These are phyloP conservation scores for Juglanconis oblonga DNA, from an alignment of 2,329 filamentous ascomycete species.

Conservation along the genomic window DNA sequence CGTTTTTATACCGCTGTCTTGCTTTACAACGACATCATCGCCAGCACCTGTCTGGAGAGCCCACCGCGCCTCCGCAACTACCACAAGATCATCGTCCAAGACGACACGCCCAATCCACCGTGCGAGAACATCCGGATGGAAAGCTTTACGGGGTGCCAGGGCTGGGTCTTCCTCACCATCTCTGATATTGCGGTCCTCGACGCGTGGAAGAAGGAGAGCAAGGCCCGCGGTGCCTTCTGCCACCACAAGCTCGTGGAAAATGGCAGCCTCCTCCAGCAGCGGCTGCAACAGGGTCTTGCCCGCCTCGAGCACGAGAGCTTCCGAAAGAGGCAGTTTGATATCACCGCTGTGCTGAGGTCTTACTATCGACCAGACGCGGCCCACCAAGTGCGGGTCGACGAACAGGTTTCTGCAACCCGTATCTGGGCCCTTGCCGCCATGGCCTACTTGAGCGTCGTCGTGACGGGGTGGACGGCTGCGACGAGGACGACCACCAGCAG, in stretches of 20 bases:
- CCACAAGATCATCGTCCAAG: slow-evolving; percentile 37
- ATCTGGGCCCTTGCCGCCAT: slow-evolving; percentile 28
- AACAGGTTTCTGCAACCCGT: slow-evolving; percentile 22
- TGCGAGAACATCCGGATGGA: slow-evolving; percentile 37
- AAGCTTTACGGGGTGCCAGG: slow-evolving; percentile 49
- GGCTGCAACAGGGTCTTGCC: slow-evolving; percentile 16
- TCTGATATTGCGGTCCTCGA: slow-evolving; percentile 50
- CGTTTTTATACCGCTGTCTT: slow-evolving; percentile 46
- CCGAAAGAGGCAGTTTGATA: slow-evolving; percentile 18
- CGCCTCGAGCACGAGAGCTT: slow-evolving; percentile 19
- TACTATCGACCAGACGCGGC: slow-evolving; percentile 11
- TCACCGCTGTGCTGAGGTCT: slow-evolving; percentile 13
- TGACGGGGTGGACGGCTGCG: slow-evolving; percentile 23
- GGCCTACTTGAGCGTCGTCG: slow-evolving; percentile 24
- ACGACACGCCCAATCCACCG: slow-evolving; percentile 29
- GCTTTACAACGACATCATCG: slow-evolving; percentile 48
- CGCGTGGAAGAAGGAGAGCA: slow-evolving; percentile 47
- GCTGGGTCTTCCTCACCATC: slow-evolving; percentile 51
- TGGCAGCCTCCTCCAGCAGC: slow-evolving; percentile 18
- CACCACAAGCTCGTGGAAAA: slow-evolving; percentile 21
- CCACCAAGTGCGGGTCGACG: slow-evolving; percentile 15
- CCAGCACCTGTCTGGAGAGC: slow-evolving; percentile 43
- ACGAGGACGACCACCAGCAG: slow-evolving; percentile 21
- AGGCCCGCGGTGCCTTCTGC: slow-evolving; percentile 38
- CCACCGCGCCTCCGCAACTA: slow-evolving; percentile 41